Conservation (phyloP, 2,329 filamentous ascomycete species). For the Trichoderma koningii region DNA sequence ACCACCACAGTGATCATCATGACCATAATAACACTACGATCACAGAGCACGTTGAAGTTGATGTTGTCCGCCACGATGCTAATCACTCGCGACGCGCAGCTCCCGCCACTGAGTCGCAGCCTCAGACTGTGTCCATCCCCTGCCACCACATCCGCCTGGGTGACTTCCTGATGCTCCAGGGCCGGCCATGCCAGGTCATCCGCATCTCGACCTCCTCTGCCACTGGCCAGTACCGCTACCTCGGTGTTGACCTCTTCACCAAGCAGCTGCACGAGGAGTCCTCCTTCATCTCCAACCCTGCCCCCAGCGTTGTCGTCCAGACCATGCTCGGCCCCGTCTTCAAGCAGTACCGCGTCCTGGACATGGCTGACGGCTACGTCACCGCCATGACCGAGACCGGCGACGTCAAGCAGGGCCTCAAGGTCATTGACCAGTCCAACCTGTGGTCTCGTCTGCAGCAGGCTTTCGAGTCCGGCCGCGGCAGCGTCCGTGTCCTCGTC, state of each 20-base stretch:
- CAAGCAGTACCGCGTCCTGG: constrained; percentile 99
- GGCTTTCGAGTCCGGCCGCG: constrained; percentile 88
- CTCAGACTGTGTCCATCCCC: constrained; percentile 95
- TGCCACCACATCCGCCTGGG: constrained; percentile 99
- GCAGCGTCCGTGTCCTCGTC: constrained; percentile 91
- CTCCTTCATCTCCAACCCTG: constrained; percentile 94
- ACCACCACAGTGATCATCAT: constrained; percentile 29
- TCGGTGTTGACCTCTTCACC: constrained; percentile 99
- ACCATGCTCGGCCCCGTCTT: constrained; percentile 99
- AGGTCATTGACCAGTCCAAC: constrained; percentile 92
- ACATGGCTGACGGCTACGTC: constrained; percentile 83
- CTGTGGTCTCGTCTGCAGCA: constrained; percentile 79
- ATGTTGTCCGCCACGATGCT: constrained; percentile 41
- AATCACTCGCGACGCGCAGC: constrained; percentile 28
- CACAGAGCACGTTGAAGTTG: constrained; percentile 51
- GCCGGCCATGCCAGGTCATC: constrained; percentile 99
- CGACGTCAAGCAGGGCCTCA: constrained; percentile 94
- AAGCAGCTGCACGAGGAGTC: constrained; percentile 99
- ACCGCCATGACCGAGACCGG: constrained; percentile 99
- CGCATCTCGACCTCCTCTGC: constrained; percentile 97
- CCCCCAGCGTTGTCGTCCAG: constrained; percentile 95
- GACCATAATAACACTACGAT: constrained; percentile 40
- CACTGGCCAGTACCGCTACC: constrained; percentile 99
- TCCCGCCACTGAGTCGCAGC: constrained; percentile 44
- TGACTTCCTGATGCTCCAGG: constrained; percentile 98